Percentiles rank a stretch among this genome's conserved stretches.
Evolutionary conservation across 345 rosid genomes (phyloP).

Genomic region (Eucalyptus coolabah): DNA sequence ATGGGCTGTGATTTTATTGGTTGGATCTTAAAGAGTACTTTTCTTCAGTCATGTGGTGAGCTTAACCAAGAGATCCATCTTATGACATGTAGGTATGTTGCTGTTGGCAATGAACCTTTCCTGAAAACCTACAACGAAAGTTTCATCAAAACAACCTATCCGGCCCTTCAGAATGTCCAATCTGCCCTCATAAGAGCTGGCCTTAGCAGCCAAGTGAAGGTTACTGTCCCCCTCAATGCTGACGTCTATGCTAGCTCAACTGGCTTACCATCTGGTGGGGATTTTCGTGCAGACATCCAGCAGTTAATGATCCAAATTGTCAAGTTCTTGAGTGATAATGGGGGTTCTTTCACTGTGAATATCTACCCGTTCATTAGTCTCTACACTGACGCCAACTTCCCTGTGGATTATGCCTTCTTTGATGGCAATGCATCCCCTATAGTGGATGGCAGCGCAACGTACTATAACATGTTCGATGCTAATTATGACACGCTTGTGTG

Average conservation of each 20-base stretch:
- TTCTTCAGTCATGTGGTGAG: not conserved
- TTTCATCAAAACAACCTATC: conserved; percentile 49
- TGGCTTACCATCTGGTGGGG: conserved; percentile 65
- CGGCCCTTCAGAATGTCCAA: conserved; percentile 75
- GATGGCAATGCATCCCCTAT: conserved; percentile 56
- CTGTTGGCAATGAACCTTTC: conserved; percentile 96
- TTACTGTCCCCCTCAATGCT: conserved; percentile 75
- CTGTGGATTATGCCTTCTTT: conserved; percentile 83
- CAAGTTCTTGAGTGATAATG: conserved; percentile 56
- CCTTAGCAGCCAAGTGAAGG: conserved; percentile 61
- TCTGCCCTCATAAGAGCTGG: conserved; percentile 76
- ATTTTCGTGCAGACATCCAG: conserved; percentile 76
- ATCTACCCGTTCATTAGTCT: conserved; percentile 95
- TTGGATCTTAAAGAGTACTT: not conserved
- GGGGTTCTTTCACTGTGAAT: conserved; percentile 75
- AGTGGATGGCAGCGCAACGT: conserved; percentile 51
- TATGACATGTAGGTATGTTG: conserved; percentile 57
- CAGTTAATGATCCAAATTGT: conserved; percentile 63
- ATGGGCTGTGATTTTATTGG: not conserved
- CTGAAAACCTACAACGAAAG: conserved; percentile 67
- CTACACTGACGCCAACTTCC: conserved; percentile 62
- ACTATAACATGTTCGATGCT: conserved; percentile 83
- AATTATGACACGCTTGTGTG: conserved; percentile 77
- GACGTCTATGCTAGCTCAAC: conserved; percentile 53
- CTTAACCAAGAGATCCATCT: not conserved